These are phyloP conservation scores for Vitis vinifera DNA, from an alignment of 164 flowering plant species.

Conservation along the genomic window ASM3070453v1 NC_081823.1:10737501-10738000, in stretches of 20 bases:
- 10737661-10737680: slow-evolving; percentile 43
- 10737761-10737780: slow-evolving; percentile 10
- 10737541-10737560: slow-evolving; percentile 40
- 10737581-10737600: slow-evolving; percentile 48
- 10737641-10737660: slow-evolving; percentile 69
- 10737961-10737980: too few relatives aligned
- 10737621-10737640: slow-evolving; percentile 33
- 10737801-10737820: slow-evolving; percentile 8
- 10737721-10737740: slow-evolving; percentile 40
- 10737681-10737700: slow-evolving; percentile 43
- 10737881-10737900: too few relatives aligned
- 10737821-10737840: background rate
- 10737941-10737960: too few relatives aligned
- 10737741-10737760: slow-evolving; percentile 28
- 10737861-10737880: slow-evolving; percentile 1
- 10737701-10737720: slow-evolving; percentile 33
- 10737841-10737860: background rate
- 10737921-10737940: too few relatives aligned
- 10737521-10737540: slow-evolving; percentile 44
- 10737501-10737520: slow-evolving; percentile 51
- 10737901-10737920: too few relatives aligned
- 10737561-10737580: slow-evolving; percentile 39
- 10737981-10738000: too few relatives aligned
- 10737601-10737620: slow-evolving; percentile 48
- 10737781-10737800: slow-evolving; percentile 14